phyloP scores from a whole-genome alignment of 2,329 filamentous ascomycete species.

The Paraphoma sp. region DNA sequence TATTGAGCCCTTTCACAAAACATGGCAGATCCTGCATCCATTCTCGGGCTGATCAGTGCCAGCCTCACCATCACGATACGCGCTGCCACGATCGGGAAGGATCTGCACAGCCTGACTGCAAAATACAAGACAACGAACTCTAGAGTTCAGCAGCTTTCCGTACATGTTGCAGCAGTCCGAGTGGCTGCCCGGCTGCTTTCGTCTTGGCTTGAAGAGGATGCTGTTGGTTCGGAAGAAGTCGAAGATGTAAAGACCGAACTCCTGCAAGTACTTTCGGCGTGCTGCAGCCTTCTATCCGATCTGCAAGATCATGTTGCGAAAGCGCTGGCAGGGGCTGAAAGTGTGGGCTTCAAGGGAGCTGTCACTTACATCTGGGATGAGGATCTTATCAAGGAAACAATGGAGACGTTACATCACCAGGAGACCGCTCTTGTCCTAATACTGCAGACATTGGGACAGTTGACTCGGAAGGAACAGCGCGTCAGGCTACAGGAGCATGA shows the following conservation, averaged over 20 bases:
- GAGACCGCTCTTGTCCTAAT: neutral
- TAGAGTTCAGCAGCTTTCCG: neutral
- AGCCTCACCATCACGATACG: neutral
- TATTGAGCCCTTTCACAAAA: neutral
- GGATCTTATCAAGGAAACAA: neutral
- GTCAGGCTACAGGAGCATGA: neutral
- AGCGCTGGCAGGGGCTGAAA: neutral
- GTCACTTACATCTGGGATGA: neutral
- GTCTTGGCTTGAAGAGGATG: neutral
- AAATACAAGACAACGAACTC: neutral
- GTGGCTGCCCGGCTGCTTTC: neutral
- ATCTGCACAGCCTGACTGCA: neutral
- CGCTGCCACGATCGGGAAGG: neutral
- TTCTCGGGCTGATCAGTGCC: neutral
- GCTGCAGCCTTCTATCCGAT: neutral
- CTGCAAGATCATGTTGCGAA: neutral
- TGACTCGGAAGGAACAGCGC: neutral
- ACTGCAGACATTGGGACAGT: neutral
- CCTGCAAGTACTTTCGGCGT: neutral
- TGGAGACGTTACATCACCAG: slow-evolving; percentile 1
- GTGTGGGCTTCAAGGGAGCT: neutral
- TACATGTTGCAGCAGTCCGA: neutral
- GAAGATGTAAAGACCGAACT: neutral
- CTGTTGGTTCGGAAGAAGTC: neutral
- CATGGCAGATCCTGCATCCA: neutral